Evolutionary conservation across 2,329 filamentous ascomycete genomes (phyloP).

Genomic region (Diplodia sapinea): DNA sequence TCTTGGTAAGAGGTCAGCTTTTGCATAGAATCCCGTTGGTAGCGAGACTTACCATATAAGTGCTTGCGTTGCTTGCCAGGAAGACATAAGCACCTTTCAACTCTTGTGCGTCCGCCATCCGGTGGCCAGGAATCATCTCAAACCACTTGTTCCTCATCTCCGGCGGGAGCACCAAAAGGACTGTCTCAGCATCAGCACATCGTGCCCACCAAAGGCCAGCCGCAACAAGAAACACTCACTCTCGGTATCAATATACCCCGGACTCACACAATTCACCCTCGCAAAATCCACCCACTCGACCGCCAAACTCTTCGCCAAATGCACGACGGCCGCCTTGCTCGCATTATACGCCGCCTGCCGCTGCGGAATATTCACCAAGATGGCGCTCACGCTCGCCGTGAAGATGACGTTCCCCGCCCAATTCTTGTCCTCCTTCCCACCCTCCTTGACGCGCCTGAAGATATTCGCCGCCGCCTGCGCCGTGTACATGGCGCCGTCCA

Average conservation of each 20-base stretch:
- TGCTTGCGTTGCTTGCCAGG: conserved; percentile 30
- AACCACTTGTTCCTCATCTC: conserved; percentile 28
- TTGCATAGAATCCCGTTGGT: neutral
- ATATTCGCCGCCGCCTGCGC: conserved; percentile 48
- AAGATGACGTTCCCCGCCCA: conserved; percentile 45
- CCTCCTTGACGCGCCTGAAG: conserved; percentile 44
- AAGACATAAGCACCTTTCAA: conserved; percentile 30
- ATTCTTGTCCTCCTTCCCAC: conserved; percentile 34
- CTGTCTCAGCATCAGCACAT: neutral
- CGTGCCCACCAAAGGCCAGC: too few species aligned
- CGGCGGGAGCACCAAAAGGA: conserved; percentile 16
- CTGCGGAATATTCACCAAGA: conserved; percentile 50
- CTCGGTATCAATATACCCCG: conserved; percentile 29
- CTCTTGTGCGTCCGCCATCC: conserved; percentile 24
- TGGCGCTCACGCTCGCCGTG: conserved; percentile 48
- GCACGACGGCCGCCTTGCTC: conserved; percentile 37
- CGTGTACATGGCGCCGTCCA: conserved; percentile 48
- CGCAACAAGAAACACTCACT: neutral
- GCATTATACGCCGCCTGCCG: conserved; percentile 43
- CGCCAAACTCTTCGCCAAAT: conserved; percentile 35
- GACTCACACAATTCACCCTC: conserved; percentile 30
- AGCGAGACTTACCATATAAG: conserved; percentile 23
- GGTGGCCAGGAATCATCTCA: conserved; percentile 24
- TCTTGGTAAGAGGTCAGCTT: neutral
- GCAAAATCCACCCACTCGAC: conserved; percentile 39